Percentiles rank a stretch among this genome's conserved stretches.
phyloP scores from a whole-genome alignment of 1,139 yeast species.

The Candida sp. region DNA sequence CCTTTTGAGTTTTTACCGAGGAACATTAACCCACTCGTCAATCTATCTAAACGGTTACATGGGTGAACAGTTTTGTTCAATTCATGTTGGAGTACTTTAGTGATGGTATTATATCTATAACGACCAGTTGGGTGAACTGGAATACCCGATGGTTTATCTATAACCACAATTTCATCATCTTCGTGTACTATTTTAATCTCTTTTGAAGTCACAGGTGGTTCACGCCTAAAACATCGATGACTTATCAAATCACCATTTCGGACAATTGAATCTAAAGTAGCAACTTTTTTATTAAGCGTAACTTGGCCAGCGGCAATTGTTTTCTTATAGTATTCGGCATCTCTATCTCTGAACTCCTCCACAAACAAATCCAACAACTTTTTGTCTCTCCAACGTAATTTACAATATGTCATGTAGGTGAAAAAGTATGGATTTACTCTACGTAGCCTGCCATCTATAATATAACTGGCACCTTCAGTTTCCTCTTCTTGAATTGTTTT shows the following conservation, averaged over 20 bases:
- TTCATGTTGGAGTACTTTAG: slow-evolving; percentile 76
- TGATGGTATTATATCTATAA: slow-evolving; percentile 80
- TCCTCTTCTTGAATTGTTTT: slow-evolving; percentile 56
- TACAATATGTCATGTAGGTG: slow-evolving; percentile 89
- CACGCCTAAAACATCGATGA: slow-evolving; percentile 86
- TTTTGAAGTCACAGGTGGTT: slow-evolving; percentile 79
- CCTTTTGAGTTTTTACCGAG: slow-evolving; percentile 80
- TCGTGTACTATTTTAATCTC: slow-evolving; percentile 73
- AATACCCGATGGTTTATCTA: slow-evolving; percentile 92
- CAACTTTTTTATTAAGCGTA: slow-evolving; percentile 61
- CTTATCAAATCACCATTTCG: slow-evolving; percentile 82
- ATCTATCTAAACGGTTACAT: slow-evolving; percentile 84
- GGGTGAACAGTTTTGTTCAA: slow-evolving; percentile 70
- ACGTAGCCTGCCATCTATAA: slow-evolving; percentile 59
- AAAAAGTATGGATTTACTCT: slow-evolving; percentile 82
- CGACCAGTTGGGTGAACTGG: slow-evolving; percentile 98
- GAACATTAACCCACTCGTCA: slow-evolving; percentile 95
- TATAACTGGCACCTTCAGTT: slow-evolving; percentile 49
- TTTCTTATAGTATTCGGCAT: slow-evolving; percentile 60
- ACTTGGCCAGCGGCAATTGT: slow-evolving; percentile 77
- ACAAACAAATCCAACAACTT: slow-evolving; percentile 75
- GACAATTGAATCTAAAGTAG: slow-evolving; percentile 63
- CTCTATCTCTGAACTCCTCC: slow-evolving; percentile 81
- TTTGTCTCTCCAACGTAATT: slow-evolving; percentile 86
- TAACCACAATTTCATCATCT: slow-evolving; percentile 75